phyloP scores from a whole-genome alignment of 371 early-diverging fungal genomes.

The Mucor racemosus region DNA sequence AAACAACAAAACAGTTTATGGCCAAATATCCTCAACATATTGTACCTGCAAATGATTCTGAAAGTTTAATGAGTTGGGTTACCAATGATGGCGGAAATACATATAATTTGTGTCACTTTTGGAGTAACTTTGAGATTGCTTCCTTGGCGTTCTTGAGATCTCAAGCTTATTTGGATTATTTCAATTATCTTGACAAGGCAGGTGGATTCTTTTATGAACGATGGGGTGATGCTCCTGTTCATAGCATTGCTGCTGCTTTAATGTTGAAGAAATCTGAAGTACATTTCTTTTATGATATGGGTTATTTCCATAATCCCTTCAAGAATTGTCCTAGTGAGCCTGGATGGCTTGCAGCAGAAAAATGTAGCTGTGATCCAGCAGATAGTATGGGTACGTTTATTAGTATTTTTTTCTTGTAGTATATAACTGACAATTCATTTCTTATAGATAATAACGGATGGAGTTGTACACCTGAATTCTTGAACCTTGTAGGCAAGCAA shows the following conservation, averaged over 20 bases:
- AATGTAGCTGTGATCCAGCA: slow-evolving; percentile 63
- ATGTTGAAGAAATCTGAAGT: slow-evolving; percentile 80
- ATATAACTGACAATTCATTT: not conserved
- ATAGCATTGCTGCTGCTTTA: slow-evolving; percentile 88
- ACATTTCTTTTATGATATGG: slow-evolving; percentile 94
- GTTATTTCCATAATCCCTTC: slow-evolving; percentile 78
- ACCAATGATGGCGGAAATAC: slow-evolving; percentile 43
- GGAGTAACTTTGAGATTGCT: slow-evolving; percentile 97
- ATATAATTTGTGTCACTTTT: slow-evolving; percentile 90
- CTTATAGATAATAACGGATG: slow-evolving; percentile 29
- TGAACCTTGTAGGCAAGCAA: slow-evolving; percentile 28
- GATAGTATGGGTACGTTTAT: slow-evolving; percentile 55
- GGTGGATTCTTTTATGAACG: slow-evolving; percentile 96
- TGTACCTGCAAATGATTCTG: slow-evolving; percentile 34
- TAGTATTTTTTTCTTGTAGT: not conserved
- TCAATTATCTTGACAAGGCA: slow-evolving; percentile 69
- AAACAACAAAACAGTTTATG: slow-evolving; percentile 58
- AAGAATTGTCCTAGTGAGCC: slow-evolving; percentile 73
- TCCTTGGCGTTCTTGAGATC: slow-evolving; percentile 81
- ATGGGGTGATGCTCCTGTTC: slow-evolving; percentile 99
- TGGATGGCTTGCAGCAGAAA: slow-evolving; percentile 49
- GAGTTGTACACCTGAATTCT: slow-evolving; percentile 37
- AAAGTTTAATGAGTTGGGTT: slow-evolving; percentile 42
- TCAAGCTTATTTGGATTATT: slow-evolving; percentile 74
- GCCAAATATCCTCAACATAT: slow-evolving; percentile 54